These are phyloP conservation scores for Hypoxylon sp. DNA, from an alignment of 2,329 filamentous ascomycete species.

Conservation along the genomic window DNA sequence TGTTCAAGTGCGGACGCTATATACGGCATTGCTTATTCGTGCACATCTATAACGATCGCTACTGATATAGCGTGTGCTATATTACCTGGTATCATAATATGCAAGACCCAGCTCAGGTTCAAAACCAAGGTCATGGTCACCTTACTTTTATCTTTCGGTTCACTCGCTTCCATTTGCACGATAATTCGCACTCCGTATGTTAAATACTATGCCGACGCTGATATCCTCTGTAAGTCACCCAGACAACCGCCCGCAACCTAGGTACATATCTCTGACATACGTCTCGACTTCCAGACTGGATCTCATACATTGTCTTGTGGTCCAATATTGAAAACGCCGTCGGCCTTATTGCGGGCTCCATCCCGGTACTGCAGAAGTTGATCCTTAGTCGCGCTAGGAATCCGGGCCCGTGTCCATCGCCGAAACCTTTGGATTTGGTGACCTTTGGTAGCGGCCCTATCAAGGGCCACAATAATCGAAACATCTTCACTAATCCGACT, in stretches of 20 bases:
- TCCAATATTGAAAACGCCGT: constrained; percentile 42
- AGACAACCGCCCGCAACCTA: not conserved
- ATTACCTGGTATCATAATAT: constrained; percentile 34
- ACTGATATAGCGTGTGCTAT: constrained; percentile 36
- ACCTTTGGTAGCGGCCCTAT: constrained; percentile 32
- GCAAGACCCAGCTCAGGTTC: constrained; percentile 29
- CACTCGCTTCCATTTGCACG: constrained; percentile 38
- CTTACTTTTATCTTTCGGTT: constrained; percentile 37
- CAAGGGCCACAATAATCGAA: constrained; percentile 7
- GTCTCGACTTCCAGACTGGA: constrained; percentile 23
- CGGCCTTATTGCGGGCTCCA: constrained; percentile 38
- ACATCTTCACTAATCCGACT: constrained; percentile 36
- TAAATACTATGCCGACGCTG: constrained; percentile 16
- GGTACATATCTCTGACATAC: not conserved
- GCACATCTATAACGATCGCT: constrained; percentile 16
- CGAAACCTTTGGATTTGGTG: constrained; percentile 14
- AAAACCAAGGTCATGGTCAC: constrained; percentile 23
- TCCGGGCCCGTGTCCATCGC: not conserved
- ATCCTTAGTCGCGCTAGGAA: constrained; percentile 20
- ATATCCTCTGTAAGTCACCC: constrained; percentile 36
- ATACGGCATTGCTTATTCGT: constrained; percentile 16
- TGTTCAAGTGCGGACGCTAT: not conserved
- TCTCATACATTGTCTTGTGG: constrained; percentile 30
- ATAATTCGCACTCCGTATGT: constrained; percentile 37
- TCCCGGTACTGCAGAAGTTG: constrained; percentile 36